Evolutionary conservation across 768 basidiomycete genomes (phyloP).

Genomic region (Hydnomerulius pinastri): DNA sequence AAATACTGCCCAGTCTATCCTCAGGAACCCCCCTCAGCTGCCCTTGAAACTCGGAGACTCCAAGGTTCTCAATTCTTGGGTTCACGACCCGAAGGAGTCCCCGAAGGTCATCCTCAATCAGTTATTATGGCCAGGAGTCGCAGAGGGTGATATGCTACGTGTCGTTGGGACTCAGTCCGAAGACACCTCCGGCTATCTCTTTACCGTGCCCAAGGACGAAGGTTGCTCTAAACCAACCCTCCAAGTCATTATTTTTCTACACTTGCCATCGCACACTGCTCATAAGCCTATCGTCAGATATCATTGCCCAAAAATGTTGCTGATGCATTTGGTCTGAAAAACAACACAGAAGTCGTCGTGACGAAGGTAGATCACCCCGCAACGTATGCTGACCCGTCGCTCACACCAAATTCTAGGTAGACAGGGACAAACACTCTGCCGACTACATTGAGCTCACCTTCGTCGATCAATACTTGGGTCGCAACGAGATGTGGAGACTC

Average conservation of each 20-base stretch:
- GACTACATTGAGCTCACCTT: slow-evolving; percentile 90
- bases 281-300: slow-evolving; percentile 45
- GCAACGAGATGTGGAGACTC: slow-evolving; percentile 96
- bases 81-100: slow-evolving; percentile 67
- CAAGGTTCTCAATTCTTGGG: slow-evolving; percentile 69
- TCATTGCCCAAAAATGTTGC: slow-evolving; percentile 75
- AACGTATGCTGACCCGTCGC: slow-evolving; percentile 6
- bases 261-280: background rate
- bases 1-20: slow-evolving; percentile 71
- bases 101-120: slow-evolving; percentile 68
- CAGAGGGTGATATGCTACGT: slow-evolving; percentile 72
- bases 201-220: slow-evolving; percentile 69
- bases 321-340: slow-evolving; percentile 68
- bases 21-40: slow-evolving; percentile 45
- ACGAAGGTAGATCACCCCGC: slow-evolving; percentile 54
- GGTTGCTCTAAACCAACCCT: slow-evolving; percentile 58
- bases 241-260: slow-evolving; percentile 45
- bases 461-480: slow-evolving; percentile 92
- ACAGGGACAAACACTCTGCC: slow-evolving; percentile 60
- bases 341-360: slow-evolving; percentile 68
- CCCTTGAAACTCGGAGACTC: slow-evolving; percentile 64
- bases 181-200: slow-evolving; percentile 52
- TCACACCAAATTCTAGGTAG: slow-evolving; percentile 50
- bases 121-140: slow-evolving; percentile 75
- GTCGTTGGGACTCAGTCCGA: slow-evolving; percentile 46